Base-by-base conservation (phyloP, 495 filamentous ascomycete species). In the Delitschia confertaspora region DNA sequence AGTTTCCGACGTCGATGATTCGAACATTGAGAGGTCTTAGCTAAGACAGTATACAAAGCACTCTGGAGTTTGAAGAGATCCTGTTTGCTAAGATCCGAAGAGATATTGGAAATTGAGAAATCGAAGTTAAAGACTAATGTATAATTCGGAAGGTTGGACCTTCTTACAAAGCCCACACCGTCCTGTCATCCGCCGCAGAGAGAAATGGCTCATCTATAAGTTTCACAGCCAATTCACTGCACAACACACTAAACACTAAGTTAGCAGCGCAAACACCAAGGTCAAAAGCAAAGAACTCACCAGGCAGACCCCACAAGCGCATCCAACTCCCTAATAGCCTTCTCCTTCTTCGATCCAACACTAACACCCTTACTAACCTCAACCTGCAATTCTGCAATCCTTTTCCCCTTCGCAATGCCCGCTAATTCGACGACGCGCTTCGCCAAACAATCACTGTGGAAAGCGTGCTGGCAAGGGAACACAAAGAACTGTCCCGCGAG, bases 391-490 rank as follows among this genome's bases (percentile, higher is more conserved):
- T 95, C 91, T 26, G 74, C 73, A 37, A 98, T 93, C 55, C 84
- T 72, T 63, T 77, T 76, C 24, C 77, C 79, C 69, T 82, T 89
- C 18, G 75, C 82, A 19, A 82, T 70, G 2, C 78, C 75, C 0
- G 77, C 77, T 49, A 78, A 71, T 48, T 88, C 84, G 33, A 94
- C 67, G 0, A 96, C 87, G 53, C 83, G 81, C 53, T 73, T 76
- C 0, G 82, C 88, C 14, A 96, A 61, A 60, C 93, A 98, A 55
- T 96, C 91, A 46, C 82, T 85, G 60, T 98, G 91, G 53, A 95
- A 96, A 14, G 87, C 87, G 63, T 98, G 91, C 68, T 95, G 91
- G 61, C 91, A 98, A 0, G 91, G 88, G 59, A 96, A 98, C 8
- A 96, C 91, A 48, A 95, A 98, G 65, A 96, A 98, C 59, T 93